phyloP scores from a whole-genome alignment of 768 basidiomycete species.

The Macrocybe gigantea region DNA sequence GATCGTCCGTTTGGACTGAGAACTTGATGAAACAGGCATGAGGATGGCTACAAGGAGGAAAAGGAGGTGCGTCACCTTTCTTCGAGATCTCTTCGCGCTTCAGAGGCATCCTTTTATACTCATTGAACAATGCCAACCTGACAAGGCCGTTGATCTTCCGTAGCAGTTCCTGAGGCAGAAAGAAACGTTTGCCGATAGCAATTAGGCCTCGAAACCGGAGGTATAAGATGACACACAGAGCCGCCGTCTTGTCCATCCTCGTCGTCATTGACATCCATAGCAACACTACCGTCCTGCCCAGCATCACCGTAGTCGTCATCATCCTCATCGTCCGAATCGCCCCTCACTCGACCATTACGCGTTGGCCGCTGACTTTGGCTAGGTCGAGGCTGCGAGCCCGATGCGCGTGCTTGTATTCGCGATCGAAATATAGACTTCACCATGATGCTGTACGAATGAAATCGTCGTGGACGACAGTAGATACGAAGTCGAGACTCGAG shows the following conservation, averaged over 20 bases:
- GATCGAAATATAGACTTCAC: no score
- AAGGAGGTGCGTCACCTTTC: slow-evolving; percentile 45
- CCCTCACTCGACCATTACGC: slow-evolving; percentile 19
- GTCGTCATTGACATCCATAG: slow-evolving; percentile 21
- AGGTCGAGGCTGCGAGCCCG: neutral
- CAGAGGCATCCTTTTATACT: slow-evolving; percentile 62
- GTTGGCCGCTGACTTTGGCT: slow-evolving; percentile 25
- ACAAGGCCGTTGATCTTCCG: slow-evolving; percentile 69
- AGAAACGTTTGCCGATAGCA: neutral
- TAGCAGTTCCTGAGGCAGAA: slow-evolving; percentile 44
- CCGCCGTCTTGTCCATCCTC: slow-evolving; percentile 16
- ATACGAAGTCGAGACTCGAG: no score
- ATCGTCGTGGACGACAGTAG: no score
- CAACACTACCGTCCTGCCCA: slow-evolving; percentile 27
- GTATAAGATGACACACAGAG: slow-evolving; percentile 8
- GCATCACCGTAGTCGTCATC: slow-evolving; percentile 28
- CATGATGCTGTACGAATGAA: no score
- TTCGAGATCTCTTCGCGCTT: slow-evolving; percentile 83
- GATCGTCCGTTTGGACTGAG: slow-evolving; percentile 37
- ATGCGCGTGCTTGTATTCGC: no score
- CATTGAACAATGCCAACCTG: slow-evolving; percentile 75
- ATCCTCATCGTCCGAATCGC: slow-evolving; percentile 31
- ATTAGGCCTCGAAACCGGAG: slow-evolving; percentile 1
- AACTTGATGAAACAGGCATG: slow-evolving; percentile 15
- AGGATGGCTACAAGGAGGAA: neutral